Percentiles rank a stretch among this genome's conserved stretches.
Evolutionary conservation across 768 basidiomycete genomes (phyloP).

Genomic region (Russula sp.): DNA sequence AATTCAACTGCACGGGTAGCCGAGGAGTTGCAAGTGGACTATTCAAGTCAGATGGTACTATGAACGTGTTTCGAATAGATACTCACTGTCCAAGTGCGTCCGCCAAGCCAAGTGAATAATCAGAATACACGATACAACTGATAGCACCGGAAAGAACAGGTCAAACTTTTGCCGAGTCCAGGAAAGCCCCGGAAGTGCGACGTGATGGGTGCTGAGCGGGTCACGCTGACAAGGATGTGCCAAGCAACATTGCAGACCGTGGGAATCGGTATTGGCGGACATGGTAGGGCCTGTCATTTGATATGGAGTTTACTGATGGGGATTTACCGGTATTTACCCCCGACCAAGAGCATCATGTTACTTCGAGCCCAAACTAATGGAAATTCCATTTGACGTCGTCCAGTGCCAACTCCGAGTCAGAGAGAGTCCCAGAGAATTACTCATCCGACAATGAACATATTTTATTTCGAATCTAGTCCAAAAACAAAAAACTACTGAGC

Average conservation of each 20-base stretch:
- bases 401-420: too few species aligned
- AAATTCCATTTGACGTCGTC: too few species aligned
- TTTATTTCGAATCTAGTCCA: too few species aligned
- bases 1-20: slow-evolving; percentile 5
- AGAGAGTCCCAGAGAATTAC: too few species aligned
- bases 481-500: too few species aligned
- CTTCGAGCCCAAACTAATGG: too few species aligned
- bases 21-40: neutral
- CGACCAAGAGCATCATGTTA: too few species aligned
- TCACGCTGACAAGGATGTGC: neutral
- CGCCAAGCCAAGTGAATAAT: neutral
- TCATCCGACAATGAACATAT: too few species aligned
- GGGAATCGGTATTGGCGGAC: too few species aligned
- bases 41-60: neutral
- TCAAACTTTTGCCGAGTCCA: neutral
- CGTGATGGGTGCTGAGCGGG: neutral
- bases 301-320: too few species aligned
- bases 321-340: too few species aligned
- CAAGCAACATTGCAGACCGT: neutral
- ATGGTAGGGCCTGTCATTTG: too few species aligned
- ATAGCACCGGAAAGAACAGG: neutral
- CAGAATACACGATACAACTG: neutral
- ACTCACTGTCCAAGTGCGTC: neutral
- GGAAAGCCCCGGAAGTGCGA: neutral
- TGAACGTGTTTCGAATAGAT: neutral